Conservation (phyloP, 495 filamentous ascomycete genomes). For the Neurospora tetraspora region DNA sequence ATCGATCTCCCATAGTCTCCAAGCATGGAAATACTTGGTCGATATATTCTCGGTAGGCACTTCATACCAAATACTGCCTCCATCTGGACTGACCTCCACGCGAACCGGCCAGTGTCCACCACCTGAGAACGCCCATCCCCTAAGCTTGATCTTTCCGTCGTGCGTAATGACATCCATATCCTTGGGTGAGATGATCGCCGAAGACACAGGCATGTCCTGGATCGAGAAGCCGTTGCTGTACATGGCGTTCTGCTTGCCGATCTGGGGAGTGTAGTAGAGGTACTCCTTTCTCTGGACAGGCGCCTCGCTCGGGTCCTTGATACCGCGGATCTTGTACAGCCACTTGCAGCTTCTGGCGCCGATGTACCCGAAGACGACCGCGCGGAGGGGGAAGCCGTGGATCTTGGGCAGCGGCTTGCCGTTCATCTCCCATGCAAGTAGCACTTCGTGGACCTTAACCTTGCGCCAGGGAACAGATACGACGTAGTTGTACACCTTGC, state of each 20-base stretch:
- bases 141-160: constrained; percentile 39
- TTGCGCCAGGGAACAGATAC: constrained; percentile 56
- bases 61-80: constrained; percentile 49
- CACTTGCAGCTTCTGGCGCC: constrained; percentile 48
- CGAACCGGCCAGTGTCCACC: constrained; percentile 49
- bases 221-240: constrained; percentile 47
- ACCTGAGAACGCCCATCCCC: constrained; percentile 52
- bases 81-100: constrained; percentile 48
- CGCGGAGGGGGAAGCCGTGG: constrained; percentile 54
- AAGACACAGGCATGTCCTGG: constrained; percentile 54
- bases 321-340: constrained; percentile 45
- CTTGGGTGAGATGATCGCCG: constrained; percentile 47
- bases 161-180: constrained; percentile 45
- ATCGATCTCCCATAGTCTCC: constrained; percentile 44
- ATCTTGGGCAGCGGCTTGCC: constrained; percentile 53
- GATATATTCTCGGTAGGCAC: constrained; percentile 37
- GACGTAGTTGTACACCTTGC: constrained; percentile 51
- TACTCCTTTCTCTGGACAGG: constrained; percentile 45
- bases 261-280: constrained; percentile 48
- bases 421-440: constrained; percentile 66
- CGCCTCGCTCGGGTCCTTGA: constrained; percentile 28
- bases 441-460: constrained; percentile 53
- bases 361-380: constrained; percentile 55
- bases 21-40: constrained; percentile 44
- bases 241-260: constrained; percentile 49